Percentiles rank a stretch among this genome's conserved stretches.
phyloP scores from a whole-genome alignment of 2,329 filamentous ascomycete species.

The Plectosphaerella plurivora region DNA sequence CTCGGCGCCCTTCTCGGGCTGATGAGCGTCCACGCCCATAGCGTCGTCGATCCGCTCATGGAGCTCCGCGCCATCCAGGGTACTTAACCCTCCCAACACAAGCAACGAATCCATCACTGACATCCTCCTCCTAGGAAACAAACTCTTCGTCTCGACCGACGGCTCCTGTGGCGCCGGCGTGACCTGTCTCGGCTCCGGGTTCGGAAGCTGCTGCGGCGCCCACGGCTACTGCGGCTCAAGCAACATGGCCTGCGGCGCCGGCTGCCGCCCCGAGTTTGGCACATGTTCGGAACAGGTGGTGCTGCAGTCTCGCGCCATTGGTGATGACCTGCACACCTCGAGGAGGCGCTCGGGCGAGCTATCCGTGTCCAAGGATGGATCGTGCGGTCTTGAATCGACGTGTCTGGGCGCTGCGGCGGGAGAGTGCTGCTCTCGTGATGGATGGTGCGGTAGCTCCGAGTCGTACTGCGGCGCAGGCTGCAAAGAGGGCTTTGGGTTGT shows the following conservation, averaged over 20 bases:
- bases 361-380: conserved; percentile 23
- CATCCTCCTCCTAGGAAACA: background rate
- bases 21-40: background rate
- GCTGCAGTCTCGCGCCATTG: too few relatives aligned
- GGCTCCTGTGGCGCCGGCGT: conserved; percentile 5
- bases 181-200: conserved; percentile 9
- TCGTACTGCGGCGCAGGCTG: conserved; percentile 21
- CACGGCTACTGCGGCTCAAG: conserved; percentile 25
- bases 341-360: too few relatives aligned
- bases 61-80: background rate
- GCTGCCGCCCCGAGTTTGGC: conserved; percentile 24
- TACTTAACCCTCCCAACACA: background rate
- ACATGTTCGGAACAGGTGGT: background rate
- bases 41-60: background rate
- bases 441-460: conserved; percentile 26
- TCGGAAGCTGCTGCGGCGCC: conserved; percentile 20
- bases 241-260: conserved; percentile 23
- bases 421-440: conserved; percentile 34
- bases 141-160: conserved; percentile 1
- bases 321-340: too few relatives aligned
- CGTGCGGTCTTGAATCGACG: conserved; percentile 26
- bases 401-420: conserved; percentile 29
- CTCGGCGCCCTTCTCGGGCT: background rate
- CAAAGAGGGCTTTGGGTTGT: conserved; percentile 20
- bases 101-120: too few relatives aligned